These are phyloP conservation scores for Fusarium sp. DNA, from an alignment of 2,329 filamentous ascomycete species.

Conservation along the genomic window DNA sequence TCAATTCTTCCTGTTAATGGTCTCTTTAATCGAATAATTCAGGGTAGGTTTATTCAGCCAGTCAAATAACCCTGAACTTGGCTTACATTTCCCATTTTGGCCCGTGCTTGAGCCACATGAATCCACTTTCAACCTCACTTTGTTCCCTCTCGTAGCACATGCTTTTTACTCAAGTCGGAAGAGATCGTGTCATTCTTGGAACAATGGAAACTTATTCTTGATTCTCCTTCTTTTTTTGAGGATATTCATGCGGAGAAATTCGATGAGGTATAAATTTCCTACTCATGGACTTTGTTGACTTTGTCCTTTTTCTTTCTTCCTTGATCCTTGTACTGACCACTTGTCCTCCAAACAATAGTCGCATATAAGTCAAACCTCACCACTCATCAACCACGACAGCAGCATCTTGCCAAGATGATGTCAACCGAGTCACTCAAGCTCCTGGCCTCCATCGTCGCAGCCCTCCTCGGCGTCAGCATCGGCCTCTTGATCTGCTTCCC, in stretches of 20 bases:
- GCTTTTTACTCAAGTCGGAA: background rate
- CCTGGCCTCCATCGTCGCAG: background rate
- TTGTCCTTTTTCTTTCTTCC: background rate
- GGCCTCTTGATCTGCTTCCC: conserved; percentile 8
- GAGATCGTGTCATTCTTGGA: background rate
- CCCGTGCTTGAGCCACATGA: conserved; percentile 5
- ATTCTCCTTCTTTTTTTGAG: background rate
- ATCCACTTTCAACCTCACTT: conserved; percentile 20
- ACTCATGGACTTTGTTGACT: too few species aligned
- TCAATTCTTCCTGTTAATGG: background rate
- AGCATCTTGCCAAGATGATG: conserved; percentile 7
- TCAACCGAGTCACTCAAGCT: conserved; percentile 3
- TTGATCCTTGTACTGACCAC: conserved; percentile 21
- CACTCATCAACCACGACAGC: background rate
- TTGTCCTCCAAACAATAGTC: conserved; percentile 21
- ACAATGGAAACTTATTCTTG: background rate
- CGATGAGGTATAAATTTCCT: background rate
- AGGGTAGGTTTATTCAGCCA: conserved; percentile 9
- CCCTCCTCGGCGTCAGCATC: background rate
- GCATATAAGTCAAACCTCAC: conserved; percentile 16
- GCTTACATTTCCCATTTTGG: conserved; percentile 3
- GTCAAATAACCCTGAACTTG: conserved; percentile 17
- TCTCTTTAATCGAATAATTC: background rate
- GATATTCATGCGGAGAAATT: background rate
- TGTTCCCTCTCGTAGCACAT: conserved; percentile 1